These are phyloP conservation scores for Phyllosticta citribraziliensis DNA, from an alignment of 2,329 filamentous ascomycete species.

Conservation along the genomic window DNA sequence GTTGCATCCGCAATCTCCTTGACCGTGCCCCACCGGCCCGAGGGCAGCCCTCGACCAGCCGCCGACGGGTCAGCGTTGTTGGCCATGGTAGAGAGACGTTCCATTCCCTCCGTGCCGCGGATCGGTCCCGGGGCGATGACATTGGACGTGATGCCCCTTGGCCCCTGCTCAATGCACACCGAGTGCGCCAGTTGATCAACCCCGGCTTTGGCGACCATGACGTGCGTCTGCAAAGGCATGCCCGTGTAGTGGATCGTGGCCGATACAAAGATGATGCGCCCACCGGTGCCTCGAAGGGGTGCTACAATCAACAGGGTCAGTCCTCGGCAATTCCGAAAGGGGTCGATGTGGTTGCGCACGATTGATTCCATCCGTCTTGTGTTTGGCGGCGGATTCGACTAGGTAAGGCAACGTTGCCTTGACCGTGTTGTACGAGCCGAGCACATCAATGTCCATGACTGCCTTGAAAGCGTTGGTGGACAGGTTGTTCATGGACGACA, in stretches of 20 bases:
- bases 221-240: constrained; percentile 76
- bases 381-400: constrained; percentile 57
- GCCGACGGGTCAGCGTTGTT: constrained; percentile 12
- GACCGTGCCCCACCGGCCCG: constrained; percentile 67
- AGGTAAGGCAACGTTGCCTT: constrained; percentile 85
- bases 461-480: constrained; percentile 86
- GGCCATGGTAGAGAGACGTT: constrained; percentile 29
- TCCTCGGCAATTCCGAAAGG: neutral
- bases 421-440: constrained; percentile 89
- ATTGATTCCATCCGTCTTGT: constrained; percentile 50
- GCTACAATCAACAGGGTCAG: constrained; percentile 12
- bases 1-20: constrained; percentile 91
- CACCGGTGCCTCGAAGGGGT: constrained; percentile 49
- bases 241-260: constrained; percentile 89
- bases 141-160: constrained; percentile 77
- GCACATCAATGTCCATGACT: constrained; percentile 91
- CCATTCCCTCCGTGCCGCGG: constrained; percentile 60
- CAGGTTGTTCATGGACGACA: constrained; percentile 73
- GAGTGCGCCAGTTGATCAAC: constrained; percentile 76
- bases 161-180: constrained; percentile 82
- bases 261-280: constrained; percentile 81
- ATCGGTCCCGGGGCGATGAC: constrained; percentile 85
- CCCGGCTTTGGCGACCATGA: constrained; percentile 82
- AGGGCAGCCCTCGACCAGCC: constrained; percentile 45
- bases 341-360: constrained; percentile 20